These are phyloP conservation scores for Gnetum montanum DNA, from an alignment of 75 land plant species.

Conservation along the genomic window DNA sequence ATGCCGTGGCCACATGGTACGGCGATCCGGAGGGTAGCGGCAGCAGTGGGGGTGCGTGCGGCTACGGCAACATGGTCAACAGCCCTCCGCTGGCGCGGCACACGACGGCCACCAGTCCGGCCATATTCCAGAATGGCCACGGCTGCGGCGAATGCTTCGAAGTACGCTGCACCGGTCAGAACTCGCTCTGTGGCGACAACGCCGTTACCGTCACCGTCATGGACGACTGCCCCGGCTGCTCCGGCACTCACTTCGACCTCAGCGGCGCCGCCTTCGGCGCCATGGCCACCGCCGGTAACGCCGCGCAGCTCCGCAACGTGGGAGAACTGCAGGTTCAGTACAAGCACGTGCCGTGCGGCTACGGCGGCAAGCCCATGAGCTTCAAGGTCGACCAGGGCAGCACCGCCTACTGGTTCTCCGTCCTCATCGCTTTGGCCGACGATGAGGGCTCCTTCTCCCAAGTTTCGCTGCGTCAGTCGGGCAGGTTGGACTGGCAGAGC, in stretches of 20 bases:
- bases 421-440: constrained; percentile 33
- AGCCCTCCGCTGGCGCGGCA: constrained; percentile 36
- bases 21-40: constrained; percentile 59
- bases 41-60: constrained; percentile 78
- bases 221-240: constrained; percentile 44
- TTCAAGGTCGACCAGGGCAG: constrained; percentile 73
- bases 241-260: constrained; percentile 39
- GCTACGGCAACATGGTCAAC: constrained; percentile 38
- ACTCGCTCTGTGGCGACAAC: constrained; percentile 21
- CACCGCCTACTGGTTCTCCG: constrained; percentile 62
- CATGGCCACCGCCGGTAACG: constrained; percentile 37
- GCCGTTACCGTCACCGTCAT: constrained; percentile 40
- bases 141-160: constrained; percentile 84
- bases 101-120: constrained; percentile 53
- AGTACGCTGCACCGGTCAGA: constrained; percentile 43
- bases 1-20: constrained; percentile 70
- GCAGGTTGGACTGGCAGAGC: too few species aligned
- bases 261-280: constrained; percentile 54
- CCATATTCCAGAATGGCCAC: constrained; percentile 47
- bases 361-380: constrained; percentile 51
- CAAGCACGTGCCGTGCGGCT: constrained; percentile 31
- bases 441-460: constrained; percentile 25
- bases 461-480: too few species aligned
- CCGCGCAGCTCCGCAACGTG: constrained; percentile 25
- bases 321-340: constrained; percentile 27